Conservation (phyloP, 495 filamentous ascomycete species). For the Aspergillus sparsus region DNA sequence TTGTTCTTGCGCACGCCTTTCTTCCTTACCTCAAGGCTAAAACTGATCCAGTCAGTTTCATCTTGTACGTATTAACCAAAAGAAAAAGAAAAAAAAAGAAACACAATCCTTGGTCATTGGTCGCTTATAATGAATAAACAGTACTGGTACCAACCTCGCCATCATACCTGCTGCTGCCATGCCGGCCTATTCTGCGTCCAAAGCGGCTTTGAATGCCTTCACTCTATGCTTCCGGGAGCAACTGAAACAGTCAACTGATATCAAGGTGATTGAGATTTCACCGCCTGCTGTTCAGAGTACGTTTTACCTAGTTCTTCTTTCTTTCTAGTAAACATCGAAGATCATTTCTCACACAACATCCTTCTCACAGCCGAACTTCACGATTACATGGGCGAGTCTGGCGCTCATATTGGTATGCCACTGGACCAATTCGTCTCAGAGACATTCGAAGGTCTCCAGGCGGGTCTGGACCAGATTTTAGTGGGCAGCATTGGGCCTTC, state of each 20-base stretch:
- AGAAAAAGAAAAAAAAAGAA: too few species aligned
- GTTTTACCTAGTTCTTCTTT: conserved; percentile 6
- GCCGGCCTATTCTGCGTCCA: conserved; percentile 45
- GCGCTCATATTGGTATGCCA: conserved; percentile 57
- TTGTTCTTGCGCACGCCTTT: conserved; percentile 61
- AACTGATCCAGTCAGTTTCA: conserved; percentile 31
- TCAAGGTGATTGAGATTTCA: conserved; percentile 64
- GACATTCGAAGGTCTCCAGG: conserved; percentile 52
- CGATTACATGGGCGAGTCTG: conserved; percentile 41
- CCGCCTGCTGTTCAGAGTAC: conserved; percentile 66
- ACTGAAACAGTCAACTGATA: conserved; percentile 46
- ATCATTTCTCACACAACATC: too few species aligned
- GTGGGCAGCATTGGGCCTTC: conserved; percentile 32
- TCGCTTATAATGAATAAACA: conserved; percentile 13
- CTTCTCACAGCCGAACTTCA: conserved; percentile 41
- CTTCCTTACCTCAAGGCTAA: conserved; percentile 59
- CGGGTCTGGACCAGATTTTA: conserved; percentile 49
- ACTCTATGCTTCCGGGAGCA: conserved; percentile 60
- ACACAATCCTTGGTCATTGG: not conserved
- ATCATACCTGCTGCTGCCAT: conserved; percentile 41
- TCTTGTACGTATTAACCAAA: conserved; percentile 28
- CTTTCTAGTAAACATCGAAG: too few species aligned
- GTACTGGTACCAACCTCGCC: conserved; percentile 46
- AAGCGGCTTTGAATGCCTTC: conserved; percentile 49
- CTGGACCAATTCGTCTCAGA: conserved; percentile 59